These are phyloP conservation scores for Russula olivacea DNA, from an alignment of 768 basidiomycete species.

Conservation along the genomic window DNA sequence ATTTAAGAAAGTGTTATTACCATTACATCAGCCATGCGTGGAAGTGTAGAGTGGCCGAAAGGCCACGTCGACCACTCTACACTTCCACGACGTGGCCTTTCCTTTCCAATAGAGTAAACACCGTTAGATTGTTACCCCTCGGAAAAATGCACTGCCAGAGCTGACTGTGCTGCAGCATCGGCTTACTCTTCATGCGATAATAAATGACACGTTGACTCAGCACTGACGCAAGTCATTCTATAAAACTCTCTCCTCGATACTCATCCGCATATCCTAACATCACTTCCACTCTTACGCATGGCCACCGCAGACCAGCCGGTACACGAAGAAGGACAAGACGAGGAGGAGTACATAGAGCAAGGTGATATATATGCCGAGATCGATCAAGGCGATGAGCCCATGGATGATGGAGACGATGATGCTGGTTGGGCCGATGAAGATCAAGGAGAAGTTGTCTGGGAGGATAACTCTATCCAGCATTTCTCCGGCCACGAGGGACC, in stretches of 20 bases:
- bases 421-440: conserved; percentile 26
- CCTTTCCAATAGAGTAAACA: too few species aligned
- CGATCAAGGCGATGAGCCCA: conserved; percentile 61
- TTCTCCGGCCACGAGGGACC: conserved; percentile 67
- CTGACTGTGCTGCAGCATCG: not conserved
- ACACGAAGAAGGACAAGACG: conserved; percentile 3
- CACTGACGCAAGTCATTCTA: conserved; percentile 1
- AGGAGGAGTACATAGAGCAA: conserved; percentile 45
- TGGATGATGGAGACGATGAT: conserved; percentile 55
- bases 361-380: conserved; percentile 64
- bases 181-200: not conserved
- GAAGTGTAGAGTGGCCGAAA: too few species aligned
- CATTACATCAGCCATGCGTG: conserved; percentile 12
- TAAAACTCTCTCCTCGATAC: not conserved
- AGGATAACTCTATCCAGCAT: conserved; percentile 63
- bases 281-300: conserved; percentile 4
- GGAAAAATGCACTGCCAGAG: not conserved
- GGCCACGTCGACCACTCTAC: too few species aligned
- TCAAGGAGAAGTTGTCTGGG: conserved; percentile 30
- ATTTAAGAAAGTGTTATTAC: not conserved
- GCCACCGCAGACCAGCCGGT: conserved; percentile 7
- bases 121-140: too few species aligned
- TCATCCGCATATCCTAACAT: not conserved
- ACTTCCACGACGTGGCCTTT: not conserved
- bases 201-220: conserved; percentile 14